Conservation (phyloP, 768 basidiomycete species). For the Pleurotus platypus region DNA sequence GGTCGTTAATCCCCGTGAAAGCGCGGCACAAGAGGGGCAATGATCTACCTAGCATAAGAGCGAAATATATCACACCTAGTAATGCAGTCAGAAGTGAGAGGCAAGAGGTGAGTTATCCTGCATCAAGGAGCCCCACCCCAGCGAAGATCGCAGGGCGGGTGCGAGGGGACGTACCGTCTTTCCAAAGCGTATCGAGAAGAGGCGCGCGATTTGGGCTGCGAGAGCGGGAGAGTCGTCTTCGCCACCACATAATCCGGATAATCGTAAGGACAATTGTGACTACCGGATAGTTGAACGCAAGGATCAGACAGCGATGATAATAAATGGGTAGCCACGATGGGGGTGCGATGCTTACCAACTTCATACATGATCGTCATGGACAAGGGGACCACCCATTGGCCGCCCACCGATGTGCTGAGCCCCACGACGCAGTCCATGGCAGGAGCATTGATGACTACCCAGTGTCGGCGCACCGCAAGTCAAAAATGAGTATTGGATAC, state of each 20-base stretch:
- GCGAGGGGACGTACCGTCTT: not conserved
- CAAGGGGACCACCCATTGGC: not conserved
- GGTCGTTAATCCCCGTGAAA: not conserved
- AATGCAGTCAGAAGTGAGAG: no score
- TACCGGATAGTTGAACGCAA: not conserved
- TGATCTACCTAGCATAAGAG: constrained; percentile 1
- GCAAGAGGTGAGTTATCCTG: no score
- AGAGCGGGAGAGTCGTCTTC: not conserved
- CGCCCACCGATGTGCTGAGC: not conserved
- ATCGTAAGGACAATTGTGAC: not conserved
- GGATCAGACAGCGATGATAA: not conserved
- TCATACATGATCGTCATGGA: constrained; percentile 7
- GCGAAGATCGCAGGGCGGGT: no score
- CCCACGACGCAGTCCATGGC: not conserved
- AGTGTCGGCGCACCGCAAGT: no score
- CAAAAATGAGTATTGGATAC: no score
- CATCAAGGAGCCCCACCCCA: no score
- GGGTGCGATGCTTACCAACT: not conserved
- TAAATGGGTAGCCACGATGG: not conserved
- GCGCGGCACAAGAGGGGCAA: not conserved
- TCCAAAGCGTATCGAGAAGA: constrained; percentile 4
- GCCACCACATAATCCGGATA: constrained; percentile 3
- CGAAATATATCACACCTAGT: constrained; percentile 4
- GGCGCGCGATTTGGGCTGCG: not conserved
- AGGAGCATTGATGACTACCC: not conserved